Base-by-base conservation (phyloP, 2,329 filamentous ascomycete genomes). In the Xylariaceae sp. region DNA sequence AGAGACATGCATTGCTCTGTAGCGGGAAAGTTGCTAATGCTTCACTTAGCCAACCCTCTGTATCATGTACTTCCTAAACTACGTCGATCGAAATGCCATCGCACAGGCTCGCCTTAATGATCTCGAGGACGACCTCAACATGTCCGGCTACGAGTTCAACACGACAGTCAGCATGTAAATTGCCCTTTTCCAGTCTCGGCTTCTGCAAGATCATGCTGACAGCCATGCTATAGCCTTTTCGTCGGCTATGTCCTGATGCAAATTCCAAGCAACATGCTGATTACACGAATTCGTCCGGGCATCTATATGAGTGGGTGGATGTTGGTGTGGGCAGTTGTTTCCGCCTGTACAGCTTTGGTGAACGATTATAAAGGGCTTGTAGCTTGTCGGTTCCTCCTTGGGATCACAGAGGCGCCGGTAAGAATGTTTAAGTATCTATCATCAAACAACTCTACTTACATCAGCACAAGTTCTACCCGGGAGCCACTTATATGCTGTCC, bases 1-100 rank as follows among this genome's bases (percentile, higher is more conserved):
- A n/a, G n/a, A n/a, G n/a, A n/a, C n/a, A n/a, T n/a, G n/a, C n/a
- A n/a, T n/a, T n/a, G n/a, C n/a, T n/a, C n/a, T n/a, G n/a, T n/a
- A n/a, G n/a, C n/a, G n/a, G n/a, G n/a, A n/a, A n/a, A n/a, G n/a
- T n/a, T n/a, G n/a, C n/a, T n/a, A n/a, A n/a, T n/a, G n/a, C n/a
- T n/a, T n/a, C n/a, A n/a, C n/a, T n/a, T 37, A 70, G 71, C 73
- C 74, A 14, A 71, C 66, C 4, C 64, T 75, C 19, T 78, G 75
- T 61, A 40, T 74, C 6, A 79, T 77, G 74, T 79, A 78, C 59
- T 78, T 74, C 65, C 67, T 78, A 43, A 79, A 76, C 55, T 77
- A 77, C 50, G 69, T 79, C 19, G 78, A 80, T 42, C 71, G 77
- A 6, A 79, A 79, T 53, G 77, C 77, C 23, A 79, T 81, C 50